These are phyloP conservation scores for Nemania abortiva DNA, from an alignment of 2,329 filamentous ascomycete genomes.

Conservation along the genomic window DNA sequence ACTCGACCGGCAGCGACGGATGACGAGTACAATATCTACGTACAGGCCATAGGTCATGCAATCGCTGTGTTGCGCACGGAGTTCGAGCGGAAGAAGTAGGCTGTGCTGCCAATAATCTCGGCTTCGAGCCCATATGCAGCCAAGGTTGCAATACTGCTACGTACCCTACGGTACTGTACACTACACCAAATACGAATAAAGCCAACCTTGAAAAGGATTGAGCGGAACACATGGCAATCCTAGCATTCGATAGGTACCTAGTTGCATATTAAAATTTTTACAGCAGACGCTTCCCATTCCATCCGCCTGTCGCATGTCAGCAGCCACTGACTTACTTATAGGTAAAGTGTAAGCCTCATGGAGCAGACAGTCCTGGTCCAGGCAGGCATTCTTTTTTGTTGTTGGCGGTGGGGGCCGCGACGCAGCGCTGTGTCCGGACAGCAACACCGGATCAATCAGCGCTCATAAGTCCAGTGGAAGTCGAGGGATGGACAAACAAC, in stretches of 20 bases:
- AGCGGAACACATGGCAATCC: background rate
- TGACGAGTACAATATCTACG: slow-evolving; percentile 12
- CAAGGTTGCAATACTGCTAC: background rate
- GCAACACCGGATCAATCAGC: no score
- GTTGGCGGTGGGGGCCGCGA: no score
- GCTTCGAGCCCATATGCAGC: slow-evolving; percentile 30
- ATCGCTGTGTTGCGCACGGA: background rate
- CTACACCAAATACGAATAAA: background rate
- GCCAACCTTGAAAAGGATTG: slow-evolving; percentile 9
- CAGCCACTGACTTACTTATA: slow-evolving; percentile 16
- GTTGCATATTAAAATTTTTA: slow-evolving; percentile 6
- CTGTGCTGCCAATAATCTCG: slow-evolving; percentile 37
- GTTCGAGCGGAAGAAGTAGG: slow-evolving; percentile 16
- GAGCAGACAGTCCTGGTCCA: background rate
- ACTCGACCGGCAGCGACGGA: slow-evolving; percentile 8
- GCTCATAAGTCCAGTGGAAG: no score
- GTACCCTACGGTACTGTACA: background rate
- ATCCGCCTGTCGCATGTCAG: slow-evolving; percentile 23
- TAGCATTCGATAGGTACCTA: background rate
- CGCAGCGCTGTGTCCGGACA: no score
- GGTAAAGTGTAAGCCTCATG: slow-evolving; percentile 17
- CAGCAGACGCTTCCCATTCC: background rate
- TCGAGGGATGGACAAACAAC: slow-evolving; percentile 14
- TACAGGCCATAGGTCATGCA: background rate
- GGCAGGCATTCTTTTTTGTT: no score